Conservation (phyloP, 1,284 basidiomycete genomes). For the Sanghuangporus sanghuang region DNA sequence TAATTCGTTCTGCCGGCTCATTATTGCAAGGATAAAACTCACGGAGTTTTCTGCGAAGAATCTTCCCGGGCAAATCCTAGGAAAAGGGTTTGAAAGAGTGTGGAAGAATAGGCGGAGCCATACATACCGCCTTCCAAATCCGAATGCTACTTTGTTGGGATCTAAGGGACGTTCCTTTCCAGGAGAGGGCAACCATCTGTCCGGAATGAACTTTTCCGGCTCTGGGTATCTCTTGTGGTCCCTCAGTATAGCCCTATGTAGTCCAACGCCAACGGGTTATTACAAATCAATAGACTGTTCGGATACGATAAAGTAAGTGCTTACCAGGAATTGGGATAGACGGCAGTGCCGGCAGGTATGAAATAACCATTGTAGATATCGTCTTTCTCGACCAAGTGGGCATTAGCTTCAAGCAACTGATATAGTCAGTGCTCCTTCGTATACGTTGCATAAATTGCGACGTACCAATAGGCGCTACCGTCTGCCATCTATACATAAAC, state of each 20-base stretch:
- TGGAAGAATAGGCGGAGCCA: not conserved
- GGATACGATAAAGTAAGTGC: not conserved
- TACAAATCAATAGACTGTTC: not conserved
- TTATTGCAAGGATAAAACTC: not conserved
- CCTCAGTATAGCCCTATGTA: conserved; percentile 33
- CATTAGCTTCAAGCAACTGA: not conserved
- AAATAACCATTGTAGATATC: conserved; percentile 18
- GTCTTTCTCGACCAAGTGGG: conserved; percentile 18
- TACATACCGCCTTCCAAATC: conserved; percentile 11
- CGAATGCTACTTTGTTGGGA: conserved; percentile 1
- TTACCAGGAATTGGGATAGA: conserved; percentile 18
- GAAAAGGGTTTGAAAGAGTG: not conserved
- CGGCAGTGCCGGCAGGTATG: conserved; percentile 18
- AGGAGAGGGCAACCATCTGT: conserved; percentile 1
- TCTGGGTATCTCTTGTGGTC: conserved; percentile 5
- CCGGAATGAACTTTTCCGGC: conserved; percentile 10
- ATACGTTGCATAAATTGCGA: not conserved
- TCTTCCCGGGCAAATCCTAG: conserved; percentile 11
- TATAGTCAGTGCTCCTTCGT: not conserved
- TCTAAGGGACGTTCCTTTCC: not conserved
- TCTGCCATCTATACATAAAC: conserved; percentile 13
- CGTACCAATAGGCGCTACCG: conserved; percentile 7
- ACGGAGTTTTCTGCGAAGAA: conserved; percentile 6
- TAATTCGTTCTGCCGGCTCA: not conserved
- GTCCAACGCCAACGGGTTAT: not conserved